Evolutionary conservation across 1,284 basidiomycete species (phyloP).

Genomic region (Puccinia coronata): DNA sequence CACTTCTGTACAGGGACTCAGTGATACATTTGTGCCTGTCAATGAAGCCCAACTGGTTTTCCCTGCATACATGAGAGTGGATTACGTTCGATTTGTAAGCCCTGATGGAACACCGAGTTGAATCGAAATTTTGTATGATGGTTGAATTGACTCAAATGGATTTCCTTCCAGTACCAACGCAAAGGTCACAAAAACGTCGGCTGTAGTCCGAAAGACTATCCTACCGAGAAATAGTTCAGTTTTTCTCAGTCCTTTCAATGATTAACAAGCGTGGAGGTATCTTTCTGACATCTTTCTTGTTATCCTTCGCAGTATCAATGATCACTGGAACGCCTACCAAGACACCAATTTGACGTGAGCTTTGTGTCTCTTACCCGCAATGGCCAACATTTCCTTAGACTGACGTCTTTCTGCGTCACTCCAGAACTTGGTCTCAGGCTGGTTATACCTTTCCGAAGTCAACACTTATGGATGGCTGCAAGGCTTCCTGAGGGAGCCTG

Average conservation of each 20-base stretch:
- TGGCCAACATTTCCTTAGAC: neutral
- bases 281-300: neutral
- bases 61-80: constrained; percentile 49
- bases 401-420: neutral
- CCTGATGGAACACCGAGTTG: neutral
- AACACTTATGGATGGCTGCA: constrained; percentile 45
- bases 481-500: constrained; percentile 23
- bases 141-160: neutral
- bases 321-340: constrained; percentile 38
- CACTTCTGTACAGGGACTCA: constrained; percentile 22
- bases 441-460: constrained; percentile 41
- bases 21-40: constrained; percentile 49
- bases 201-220: constrained; percentile 44
- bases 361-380: too few species aligned
- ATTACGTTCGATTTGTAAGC: constrained; percentile 49
- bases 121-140: neutral
- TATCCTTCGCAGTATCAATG: constrained; percentile 32
- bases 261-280: neutral
- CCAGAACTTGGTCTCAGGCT: constrained; percentile 45
- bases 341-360: constrained; percentile 44
- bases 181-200: constrained; percentile 36
- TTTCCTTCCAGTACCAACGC: constrained; percentile 35
- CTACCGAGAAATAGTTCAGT: constrained; percentile 46
- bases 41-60: constrained; percentile 43
- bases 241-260: neutral